Base-by-base conservation (phyloP, 768 basidiomycete species). In the Filobasidium wieringae region DNA sequence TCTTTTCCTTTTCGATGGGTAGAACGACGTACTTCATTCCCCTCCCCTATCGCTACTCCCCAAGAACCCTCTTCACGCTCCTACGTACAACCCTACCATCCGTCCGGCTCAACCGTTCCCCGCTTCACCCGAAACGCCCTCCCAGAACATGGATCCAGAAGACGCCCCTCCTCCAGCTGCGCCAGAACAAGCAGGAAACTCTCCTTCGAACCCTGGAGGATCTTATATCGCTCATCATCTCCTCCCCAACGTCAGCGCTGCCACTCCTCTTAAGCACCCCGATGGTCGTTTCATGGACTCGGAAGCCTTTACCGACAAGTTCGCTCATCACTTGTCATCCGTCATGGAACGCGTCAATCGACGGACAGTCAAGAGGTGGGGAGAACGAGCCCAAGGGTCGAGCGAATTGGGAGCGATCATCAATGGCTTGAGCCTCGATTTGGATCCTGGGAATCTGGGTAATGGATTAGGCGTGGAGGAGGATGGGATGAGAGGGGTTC, bases 321-420 rank as follows among this genome's bases (percentile, higher is more conserved):
- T 97, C 72, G 86, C 90, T 45, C 83, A 83, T 56, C 95, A 99
- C 76, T 77, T 99, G 55, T 80, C 81, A 55, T 88, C 91, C 1
- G 87, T 84, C 1, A 87, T 99, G 87, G 95, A 99, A 74, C 96
- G 90, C 73, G 88, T 97, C 24, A 92, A 93, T 17, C 81, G 93
- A 52, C 78, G 93, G 62, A 81, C 85, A 17, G 81, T 91, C 70
- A 97, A 95, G 77, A 80, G 95, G 52, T 99, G 95, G 93, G 82
- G 87, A 85, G 91, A 93, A 62, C 80, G 80, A 63, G 81, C 87
- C 3, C 85, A 87, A 60, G 92, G 95, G 68, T 83, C 91, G 71
- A 81, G 86, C 9, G 92, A 96, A 63, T 80, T 96, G 2, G 92
- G 92, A 33, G 92, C 88, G 19, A 82, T 86, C 12, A 77, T 93